Percentiles rank a stretch among this genome's conserved stretches.
These are phyloP conservation scores for Stephania japonica DNA, from an alignment of 164 flowering plant genomes.

Conservation along the genomic window DNA sequence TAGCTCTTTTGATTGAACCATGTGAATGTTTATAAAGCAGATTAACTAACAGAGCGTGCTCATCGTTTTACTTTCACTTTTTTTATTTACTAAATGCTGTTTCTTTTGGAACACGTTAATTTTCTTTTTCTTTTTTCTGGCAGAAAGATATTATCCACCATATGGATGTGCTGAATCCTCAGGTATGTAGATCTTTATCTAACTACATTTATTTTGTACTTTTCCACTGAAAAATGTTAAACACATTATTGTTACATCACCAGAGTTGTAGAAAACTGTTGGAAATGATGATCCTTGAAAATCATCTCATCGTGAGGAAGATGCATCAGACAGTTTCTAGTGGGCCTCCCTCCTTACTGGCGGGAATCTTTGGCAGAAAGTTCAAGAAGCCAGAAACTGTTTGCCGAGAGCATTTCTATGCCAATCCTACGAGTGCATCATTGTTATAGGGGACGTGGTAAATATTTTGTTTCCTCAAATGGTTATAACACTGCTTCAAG, in stretches of 20 bases:
- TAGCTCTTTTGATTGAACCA: background rate
- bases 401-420: slow-evolving; percentile 64
- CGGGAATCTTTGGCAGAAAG: slow-evolving; percentile 30
- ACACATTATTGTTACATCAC: slow-evolving; percentile 1
- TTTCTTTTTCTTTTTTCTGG: slow-evolving; percentile 14
- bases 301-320: slow-evolving; percentile 55
- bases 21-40: background rate
- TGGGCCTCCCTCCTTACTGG: slow-evolving; percentile 49
- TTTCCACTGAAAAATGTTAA: background rate
- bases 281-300: slow-evolving; percentile 74
- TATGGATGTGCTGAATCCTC: slow-evolving; percentile 76
- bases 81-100: background rate
- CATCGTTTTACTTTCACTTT: background rate
- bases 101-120: background rate
- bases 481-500: too few species aligned
- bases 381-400: slow-evolving; percentile 28
- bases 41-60: background rate
- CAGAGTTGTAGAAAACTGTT: slow-evolving; percentile 79
- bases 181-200: slow-evolving; percentile 58
- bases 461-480: background rate
- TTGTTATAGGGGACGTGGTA: slow-evolving; percentile 26
- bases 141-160: slow-evolving; percentile 59
- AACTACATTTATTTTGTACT: background rate
- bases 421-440: slow-evolving; percentile 64
- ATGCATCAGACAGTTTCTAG: slow-evolving; percentile 52